phyloP scores from a whole-genome alignment of 148 eudicot genomes.

The Vaccinium myrtillus region DNA sequence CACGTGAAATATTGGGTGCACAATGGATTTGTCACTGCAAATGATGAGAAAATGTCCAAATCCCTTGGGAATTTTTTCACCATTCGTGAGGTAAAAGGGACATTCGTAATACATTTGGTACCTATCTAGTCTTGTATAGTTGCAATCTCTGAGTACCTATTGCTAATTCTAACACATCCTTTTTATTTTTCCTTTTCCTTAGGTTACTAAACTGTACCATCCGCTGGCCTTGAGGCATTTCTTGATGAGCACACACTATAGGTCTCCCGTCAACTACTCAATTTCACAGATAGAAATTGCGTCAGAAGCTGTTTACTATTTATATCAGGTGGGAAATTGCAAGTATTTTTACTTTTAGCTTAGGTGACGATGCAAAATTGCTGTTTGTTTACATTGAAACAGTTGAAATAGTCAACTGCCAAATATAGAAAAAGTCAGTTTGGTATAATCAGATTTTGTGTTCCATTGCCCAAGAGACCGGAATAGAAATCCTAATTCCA shows the following conservation, averaged over 20 bases:
- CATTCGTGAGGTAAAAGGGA: constrained; percentile 66
- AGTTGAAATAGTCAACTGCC: neutral
- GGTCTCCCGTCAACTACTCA: constrained; percentile 77
- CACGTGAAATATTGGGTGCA: constrained; percentile 78
- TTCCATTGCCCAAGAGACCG: neutral
- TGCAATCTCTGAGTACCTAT: neutral
- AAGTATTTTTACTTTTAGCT: neutral
- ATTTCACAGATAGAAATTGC: constrained; percentile 56
- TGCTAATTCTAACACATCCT: neutral
- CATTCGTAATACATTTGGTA: neutral
- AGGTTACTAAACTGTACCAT: constrained; percentile 74
- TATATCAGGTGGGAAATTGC: constrained; percentile 59
- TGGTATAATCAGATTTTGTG: neutral
- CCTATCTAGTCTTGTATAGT: neutral
- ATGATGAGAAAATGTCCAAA: constrained; percentile 88
- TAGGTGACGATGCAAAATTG: neutral
- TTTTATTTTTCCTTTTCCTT: constrained; percentile 11
- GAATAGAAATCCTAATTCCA: neutral
- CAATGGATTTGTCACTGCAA: constrained; percentile 72
- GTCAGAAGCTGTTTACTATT: constrained; percentile 67
- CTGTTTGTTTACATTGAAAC: neutral
- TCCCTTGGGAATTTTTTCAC: constrained; percentile 72
- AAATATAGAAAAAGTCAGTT: neutral
- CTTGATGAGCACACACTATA: constrained; percentile 70
- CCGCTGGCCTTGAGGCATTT: constrained; percentile 86